These are phyloP conservation scores for Mycena haematopus DNA, from an alignment of 768 basidiomycete genomes.

Conservation along the genomic window DNA sequence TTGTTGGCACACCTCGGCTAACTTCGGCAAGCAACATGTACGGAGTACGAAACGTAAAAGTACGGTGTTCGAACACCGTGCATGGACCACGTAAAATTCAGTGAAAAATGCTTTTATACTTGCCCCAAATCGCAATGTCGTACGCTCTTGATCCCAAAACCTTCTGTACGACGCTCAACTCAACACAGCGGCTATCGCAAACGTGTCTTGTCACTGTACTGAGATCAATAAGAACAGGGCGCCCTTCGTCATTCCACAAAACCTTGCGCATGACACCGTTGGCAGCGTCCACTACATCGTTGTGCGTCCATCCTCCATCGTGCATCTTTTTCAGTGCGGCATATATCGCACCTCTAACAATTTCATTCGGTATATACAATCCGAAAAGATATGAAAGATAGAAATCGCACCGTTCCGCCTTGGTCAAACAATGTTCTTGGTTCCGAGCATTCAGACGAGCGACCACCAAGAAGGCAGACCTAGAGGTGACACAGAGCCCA, in stretches of 20 bases:
- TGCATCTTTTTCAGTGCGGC: constrained; percentile 10
- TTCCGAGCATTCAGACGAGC: background rate
- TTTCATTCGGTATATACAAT: background rate
- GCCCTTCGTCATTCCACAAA: constrained; percentile 6
- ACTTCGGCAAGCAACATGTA: too few species aligned
- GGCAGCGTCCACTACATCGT: constrained; percentile 3
- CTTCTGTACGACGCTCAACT: constrained; percentile 3
- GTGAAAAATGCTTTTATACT: too few species aligned
- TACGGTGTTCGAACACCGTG: too few species aligned
- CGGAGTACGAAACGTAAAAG: too few species aligned
- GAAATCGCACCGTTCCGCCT: constrained; percentile 7
- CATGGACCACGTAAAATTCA: too few species aligned
- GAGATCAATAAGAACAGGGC: constrained; percentile 9
- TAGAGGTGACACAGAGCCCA: constrained; percentile 8
- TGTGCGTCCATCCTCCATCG: constrained; percentile 10
- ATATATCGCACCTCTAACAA: constrained; percentile 2
- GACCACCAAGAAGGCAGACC: constrained; percentile 1
- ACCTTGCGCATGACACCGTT: background rate
- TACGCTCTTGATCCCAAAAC: background rate
- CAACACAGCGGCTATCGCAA: constrained; percentile 1
- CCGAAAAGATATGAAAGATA: background rate
- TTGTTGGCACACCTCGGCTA: too few species aligned
- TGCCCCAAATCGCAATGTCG: background rate
- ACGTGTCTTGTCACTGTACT: background rate
- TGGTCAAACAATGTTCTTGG: background rate